Conservation (phyloP, 108 stramenopile genomes). For the Pseudonitzschia delicatissima region DNA sequence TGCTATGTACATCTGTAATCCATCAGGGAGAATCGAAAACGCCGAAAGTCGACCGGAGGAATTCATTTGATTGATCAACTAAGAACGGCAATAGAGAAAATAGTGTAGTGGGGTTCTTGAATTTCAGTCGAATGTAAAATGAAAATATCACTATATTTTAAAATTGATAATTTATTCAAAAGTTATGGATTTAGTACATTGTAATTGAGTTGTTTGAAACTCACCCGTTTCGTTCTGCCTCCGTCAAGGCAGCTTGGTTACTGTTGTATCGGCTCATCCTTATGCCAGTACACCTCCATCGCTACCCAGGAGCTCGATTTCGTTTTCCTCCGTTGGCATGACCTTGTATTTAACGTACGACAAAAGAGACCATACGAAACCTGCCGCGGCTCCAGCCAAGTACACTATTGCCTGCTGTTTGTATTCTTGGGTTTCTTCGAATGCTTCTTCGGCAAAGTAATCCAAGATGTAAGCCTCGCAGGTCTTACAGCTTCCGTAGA, state of each 20-base stretch:
- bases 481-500: conserved; percentile 46
- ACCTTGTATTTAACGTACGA: conserved; percentile 27
- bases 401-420: conserved; percentile 28
- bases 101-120: background rate
- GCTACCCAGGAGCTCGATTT: conserved; percentile 37
- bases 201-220: background rate
- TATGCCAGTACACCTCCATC: conserved; percentile 34
- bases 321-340: conserved; percentile 38
- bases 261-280: too few species aligned
- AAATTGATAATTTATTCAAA: background rate
- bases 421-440: conserved; percentile 33
- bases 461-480: conserved; percentile 50
- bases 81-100: too few species aligned
- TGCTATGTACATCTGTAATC: conserved; percentile 90
- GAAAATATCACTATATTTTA: background rate
- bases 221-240: background rate
- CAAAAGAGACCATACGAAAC: conserved; percentile 23
- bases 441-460: conserved; percentile 45
- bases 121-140: background rate
- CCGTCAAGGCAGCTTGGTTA: background rate
- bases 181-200: background rate
- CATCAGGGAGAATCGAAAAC: conserved; percentile 71
- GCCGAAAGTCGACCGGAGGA: conserved; percentile 83
- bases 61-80: too few species aligned
- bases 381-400: conserved; percentile 18